Evolutionary conservation across 2,329 filamentous ascomycete genomes (phyloP).

Genomic region (Sclerotinia subarctica): DNA sequence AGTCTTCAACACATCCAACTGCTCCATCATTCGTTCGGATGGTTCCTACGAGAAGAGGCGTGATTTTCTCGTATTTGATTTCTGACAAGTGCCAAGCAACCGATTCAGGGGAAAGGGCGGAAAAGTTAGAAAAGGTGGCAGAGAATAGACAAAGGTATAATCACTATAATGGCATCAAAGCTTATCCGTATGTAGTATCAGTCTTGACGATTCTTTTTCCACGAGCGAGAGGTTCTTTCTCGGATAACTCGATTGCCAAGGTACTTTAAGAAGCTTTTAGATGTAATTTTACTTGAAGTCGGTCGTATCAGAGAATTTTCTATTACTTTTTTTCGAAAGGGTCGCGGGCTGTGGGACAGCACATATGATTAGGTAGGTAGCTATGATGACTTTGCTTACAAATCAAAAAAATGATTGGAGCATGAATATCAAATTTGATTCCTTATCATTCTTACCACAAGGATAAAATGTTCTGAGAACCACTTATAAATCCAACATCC

Average conservation of each 20-base stretch:
- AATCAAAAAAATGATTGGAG: background rate
- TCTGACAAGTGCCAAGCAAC: constrained; percentile 6
- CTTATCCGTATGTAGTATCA: background rate
- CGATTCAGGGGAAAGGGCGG: constrained; percentile 3
- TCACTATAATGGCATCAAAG: background rate
- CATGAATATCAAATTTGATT: background rate
- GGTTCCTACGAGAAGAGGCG: constrained; percentile 1
- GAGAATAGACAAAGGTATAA: background rate
- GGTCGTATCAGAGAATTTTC: background rate
- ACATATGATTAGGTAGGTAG: background rate
- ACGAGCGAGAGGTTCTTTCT: background rate
- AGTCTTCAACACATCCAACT: no score
- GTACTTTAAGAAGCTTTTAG: background rate
- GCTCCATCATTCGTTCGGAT: background rate
- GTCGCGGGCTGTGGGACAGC: background rate
- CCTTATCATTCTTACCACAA: background rate
- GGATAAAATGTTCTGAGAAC: background rate
- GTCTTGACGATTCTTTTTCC: background rate
- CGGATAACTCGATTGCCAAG: background rate
- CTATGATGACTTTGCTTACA: background rate
- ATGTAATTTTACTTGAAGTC: background rate
- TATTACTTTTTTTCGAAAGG: background rate
- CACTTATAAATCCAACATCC: constrained; percentile 11
- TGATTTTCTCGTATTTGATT: constrained; percentile 17
- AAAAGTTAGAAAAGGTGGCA: background rate